Percentiles rank a stretch among this genome's conserved stretches.
phyloP scores from a whole-genome alignment of 202 grass and related monocot genomes.

The Zoysia matrella region DNA sequence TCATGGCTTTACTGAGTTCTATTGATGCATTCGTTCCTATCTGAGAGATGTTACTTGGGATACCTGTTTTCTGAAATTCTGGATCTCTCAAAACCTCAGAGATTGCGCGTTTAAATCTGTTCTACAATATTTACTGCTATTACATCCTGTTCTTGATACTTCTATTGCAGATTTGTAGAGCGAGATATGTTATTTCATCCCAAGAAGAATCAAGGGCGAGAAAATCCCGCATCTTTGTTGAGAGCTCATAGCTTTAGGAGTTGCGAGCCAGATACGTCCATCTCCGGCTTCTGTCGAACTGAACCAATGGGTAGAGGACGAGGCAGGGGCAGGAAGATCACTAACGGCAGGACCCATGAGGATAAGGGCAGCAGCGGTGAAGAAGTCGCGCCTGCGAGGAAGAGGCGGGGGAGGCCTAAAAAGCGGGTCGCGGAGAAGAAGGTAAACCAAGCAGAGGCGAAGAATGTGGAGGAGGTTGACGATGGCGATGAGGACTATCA shows the following conservation, averaged over 20 bases:
- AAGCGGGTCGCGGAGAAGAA: conserved; percentile 62
- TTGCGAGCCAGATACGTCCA: conserved; percentile 13
- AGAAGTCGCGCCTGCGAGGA: conserved; percentile 68
- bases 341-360: not conserved
- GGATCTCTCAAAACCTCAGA: conserved; percentile 26
- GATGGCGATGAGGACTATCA: conserved; percentile 37
- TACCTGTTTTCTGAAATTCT: conserved; percentile 27
- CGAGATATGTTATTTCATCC: conserved; percentile 7
- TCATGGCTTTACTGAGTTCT: not conserved
- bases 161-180: conserved; percentile 45
- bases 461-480: not conserved
- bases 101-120: not conserved
- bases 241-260: not conserved
- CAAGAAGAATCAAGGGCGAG: conserved; percentile 27
- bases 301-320: conserved; percentile 84
- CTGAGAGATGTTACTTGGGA: conserved; percentile 15
- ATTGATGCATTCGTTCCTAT: conserved; percentile 11
- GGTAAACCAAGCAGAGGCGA: conserved; percentile 50
- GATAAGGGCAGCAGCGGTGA: conserved; percentile 59
- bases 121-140: conserved; percentile 6
- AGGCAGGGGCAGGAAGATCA: conserved; percentile 69
- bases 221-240: not conserved
- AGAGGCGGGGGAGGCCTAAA: conserved; percentile 82
- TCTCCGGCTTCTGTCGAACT: not conserved
- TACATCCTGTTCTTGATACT: not conserved